A percentile compares a stretch with the other conserved stretches of the same genome.
phyloP scores from a whole-genome alignment of 768 basidiomycete genomes.

The Fistulinella prunicolor region DNA sequence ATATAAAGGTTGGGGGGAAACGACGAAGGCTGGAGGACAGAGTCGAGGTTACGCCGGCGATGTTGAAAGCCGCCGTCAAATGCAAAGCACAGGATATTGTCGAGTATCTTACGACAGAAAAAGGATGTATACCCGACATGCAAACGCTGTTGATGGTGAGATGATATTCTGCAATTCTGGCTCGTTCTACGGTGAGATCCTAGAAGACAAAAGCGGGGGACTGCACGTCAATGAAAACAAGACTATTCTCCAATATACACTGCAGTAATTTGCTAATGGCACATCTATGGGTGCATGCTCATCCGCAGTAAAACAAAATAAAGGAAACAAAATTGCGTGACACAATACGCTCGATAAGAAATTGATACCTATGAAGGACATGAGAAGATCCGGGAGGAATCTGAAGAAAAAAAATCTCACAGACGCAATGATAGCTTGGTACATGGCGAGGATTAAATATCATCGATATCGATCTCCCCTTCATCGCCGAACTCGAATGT shows the following conservation, averaged over 20 bases:
- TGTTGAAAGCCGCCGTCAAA: conserved; percentile 67
- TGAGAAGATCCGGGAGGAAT: conserved; percentile 1
- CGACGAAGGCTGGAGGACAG: conserved; percentile 59
- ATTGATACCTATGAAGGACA: conserved; percentile 8
- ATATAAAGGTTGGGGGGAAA: conserved; percentile 35
- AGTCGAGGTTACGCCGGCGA: conserved; percentile 46
- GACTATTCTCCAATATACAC: conserved; percentile 16
- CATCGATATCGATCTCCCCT: conserved; percentile 86
- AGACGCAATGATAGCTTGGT: conserved; percentile 5
- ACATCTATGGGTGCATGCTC: conserved; percentile 25
- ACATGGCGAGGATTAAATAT: conserved; percentile 53
- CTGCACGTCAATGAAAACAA: conserved; percentile 1
- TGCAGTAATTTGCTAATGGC: conserved; percentile 17
- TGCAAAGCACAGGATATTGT: conserved; percentile 66
- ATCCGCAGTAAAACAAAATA: conserved; percentile 12
- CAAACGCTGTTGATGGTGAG: conserved; percentile 50
- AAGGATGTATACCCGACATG: conserved; percentile 72
- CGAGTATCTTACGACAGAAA: conserved; percentile 66
- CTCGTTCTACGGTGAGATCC: background rate
- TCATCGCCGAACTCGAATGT: conserved; percentile 90
- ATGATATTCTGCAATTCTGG: conserved; percentile 16
- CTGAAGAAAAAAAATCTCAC: conserved; percentile 11
- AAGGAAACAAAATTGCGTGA: conserved; percentile 3
- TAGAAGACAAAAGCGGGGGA: conserved; percentile 1
- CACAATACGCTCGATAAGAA: conserved; percentile 10